Percentiles rank a stretch among this genome's conserved stretches.
Evolutionary conservation across 202 grass and related monocot species (phyloP).

Genomic region (Carex sylvatica): DNA sequence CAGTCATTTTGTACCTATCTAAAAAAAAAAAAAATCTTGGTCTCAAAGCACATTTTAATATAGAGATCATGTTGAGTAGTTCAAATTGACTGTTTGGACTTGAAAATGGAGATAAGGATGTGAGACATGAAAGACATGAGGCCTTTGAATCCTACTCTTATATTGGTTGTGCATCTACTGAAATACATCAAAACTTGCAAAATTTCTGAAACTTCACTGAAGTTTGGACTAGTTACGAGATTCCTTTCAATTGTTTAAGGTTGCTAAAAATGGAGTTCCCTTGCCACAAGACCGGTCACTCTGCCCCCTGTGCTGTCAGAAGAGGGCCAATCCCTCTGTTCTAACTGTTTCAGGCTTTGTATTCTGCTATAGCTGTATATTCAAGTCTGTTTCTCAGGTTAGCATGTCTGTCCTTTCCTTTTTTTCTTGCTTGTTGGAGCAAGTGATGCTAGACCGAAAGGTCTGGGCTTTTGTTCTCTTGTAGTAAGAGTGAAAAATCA

Average conservation of each 20-base stretch:
- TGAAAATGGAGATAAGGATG: too few species aligned
- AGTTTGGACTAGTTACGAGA: background rate
- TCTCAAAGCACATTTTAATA: too few species aligned
- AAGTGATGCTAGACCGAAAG: background rate
- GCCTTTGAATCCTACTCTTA: background rate
- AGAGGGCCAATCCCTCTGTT: constrained; percentile 82
- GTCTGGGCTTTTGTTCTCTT: background rate
- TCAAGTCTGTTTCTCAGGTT: constrained; percentile 94
- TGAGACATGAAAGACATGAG: too few species aligned
- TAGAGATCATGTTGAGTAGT: too few species aligned
- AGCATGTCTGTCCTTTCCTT: background rate
- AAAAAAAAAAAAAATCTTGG: too few species aligned
- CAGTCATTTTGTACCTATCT: too few species aligned
- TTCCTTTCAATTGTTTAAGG: constrained; percentile 35
- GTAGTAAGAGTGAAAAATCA: background rate
- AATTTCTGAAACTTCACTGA: background rate
- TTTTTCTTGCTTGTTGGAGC: background rate
- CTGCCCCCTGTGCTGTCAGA: constrained; percentile 90
- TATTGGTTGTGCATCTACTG: background rate
- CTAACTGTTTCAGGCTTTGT: constrained; percentile 95
- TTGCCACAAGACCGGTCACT: constrained; percentile 61
- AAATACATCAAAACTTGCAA: background rate
- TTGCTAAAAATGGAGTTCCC: constrained; percentile 75
- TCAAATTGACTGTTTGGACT: too few species aligned
- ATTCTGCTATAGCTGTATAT: constrained; percentile 96